phyloP scores from a whole-genome alignment of 2,329 filamentous ascomycete genomes.

The Cladophialophora exuberans region DNA sequence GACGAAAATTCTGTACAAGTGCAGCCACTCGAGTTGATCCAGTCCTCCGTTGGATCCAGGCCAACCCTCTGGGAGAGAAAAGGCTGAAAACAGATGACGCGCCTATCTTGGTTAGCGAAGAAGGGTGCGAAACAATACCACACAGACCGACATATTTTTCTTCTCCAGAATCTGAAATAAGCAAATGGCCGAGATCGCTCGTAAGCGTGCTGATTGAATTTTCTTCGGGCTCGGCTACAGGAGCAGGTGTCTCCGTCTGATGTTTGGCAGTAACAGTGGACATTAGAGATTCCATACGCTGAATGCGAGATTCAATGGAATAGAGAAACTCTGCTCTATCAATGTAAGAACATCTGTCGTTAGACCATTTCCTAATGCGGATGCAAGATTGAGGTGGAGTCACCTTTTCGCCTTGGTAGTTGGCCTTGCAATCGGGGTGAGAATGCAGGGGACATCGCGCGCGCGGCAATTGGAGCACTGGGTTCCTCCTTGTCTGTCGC shows the following conservation, averaged over 20 bases:
- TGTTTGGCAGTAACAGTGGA: not conserved
- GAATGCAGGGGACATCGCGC: slow-evolving; percentile 9
- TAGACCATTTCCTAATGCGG: too few relatives aligned
- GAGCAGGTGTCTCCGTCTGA: not conserved
- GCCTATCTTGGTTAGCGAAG: slow-evolving; percentile 5
- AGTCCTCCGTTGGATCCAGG: slow-evolving; percentile 16
- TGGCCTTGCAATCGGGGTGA: slow-evolving; percentile 8
- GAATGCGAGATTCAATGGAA: slow-evolving; percentile 20
- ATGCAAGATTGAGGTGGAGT: too few relatives aligned
- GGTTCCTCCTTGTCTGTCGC: slow-evolving; percentile 12
- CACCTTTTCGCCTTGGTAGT: slow-evolving; percentile 17
- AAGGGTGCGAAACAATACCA: not conserved
- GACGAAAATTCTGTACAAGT: not conserved
- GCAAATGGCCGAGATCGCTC: slow-evolving; percentile 18
- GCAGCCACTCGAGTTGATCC: slow-evolving; percentile 5
- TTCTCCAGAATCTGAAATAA: slow-evolving; percentile 12
- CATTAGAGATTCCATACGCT: slow-evolving; percentile 22
- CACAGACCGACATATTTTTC: slow-evolving; percentile 21
- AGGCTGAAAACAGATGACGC: slow-evolving; percentile 13
- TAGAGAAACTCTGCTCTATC: slow-evolving; percentile 20
- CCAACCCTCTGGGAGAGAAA: slow-evolving; percentile 17
- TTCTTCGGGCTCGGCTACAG: not conserved
- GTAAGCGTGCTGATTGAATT: not conserved
- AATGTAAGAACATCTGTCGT: too few relatives aligned
- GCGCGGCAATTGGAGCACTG: slow-evolving; percentile 18